A percentile compares a stretch with the other conserved stretches of the same genome.
These are phyloP conservation scores for Pythium dissotocum DNA, from an alignment of 352 stramenopile genomes.

Conservation along the genomic window DNA sequence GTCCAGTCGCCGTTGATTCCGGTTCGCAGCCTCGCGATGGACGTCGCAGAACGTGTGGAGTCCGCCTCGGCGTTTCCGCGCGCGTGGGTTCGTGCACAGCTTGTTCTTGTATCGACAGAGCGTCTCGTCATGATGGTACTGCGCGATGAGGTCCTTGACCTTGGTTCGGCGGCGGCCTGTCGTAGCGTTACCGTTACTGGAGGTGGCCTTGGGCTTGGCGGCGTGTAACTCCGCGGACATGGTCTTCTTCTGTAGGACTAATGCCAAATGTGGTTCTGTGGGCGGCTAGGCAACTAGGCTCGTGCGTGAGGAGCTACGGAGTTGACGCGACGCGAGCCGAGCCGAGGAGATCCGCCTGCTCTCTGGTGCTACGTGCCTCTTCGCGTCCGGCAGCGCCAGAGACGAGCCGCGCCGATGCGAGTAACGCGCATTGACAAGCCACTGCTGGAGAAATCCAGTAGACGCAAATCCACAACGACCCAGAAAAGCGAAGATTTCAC, in stretches of 20 bases:
- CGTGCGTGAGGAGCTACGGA: neutral
- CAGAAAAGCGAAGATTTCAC: neutral
- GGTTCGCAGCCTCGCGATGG: slow-evolving; percentile 27
- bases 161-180: slow-evolving; percentile 12
- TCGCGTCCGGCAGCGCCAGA: slow-evolving; percentile 8
- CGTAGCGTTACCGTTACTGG: neutral
- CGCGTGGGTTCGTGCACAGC: slow-evolving; percentile 20
- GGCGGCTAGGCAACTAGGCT: too few species aligned
- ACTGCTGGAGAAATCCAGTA: slow-evolving; percentile 12
- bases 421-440: slow-evolving; percentile 26
- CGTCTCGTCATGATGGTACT: slow-evolving; percentile 24
- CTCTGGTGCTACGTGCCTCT: slow-evolving; percentile 10
- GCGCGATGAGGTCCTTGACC: slow-evolving; percentile 19
- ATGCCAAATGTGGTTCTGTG: neutral
- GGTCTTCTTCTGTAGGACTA: neutral
- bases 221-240: neutral
- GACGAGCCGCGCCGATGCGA: slow-evolving; percentile 13
- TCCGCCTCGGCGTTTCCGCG: slow-evolving; percentile 21
- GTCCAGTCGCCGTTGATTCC: slow-evolving; percentile 28
- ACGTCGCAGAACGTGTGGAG: slow-evolving; percentile 32
- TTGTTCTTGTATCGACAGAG: slow-evolving; percentile 32
- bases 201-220: neutral
- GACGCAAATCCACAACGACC: neutral
- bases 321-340: neutral
- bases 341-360: neutral